Base-by-base conservation (phyloP, 441 rosid species). In the Aleurites moluccanus region DNA sequence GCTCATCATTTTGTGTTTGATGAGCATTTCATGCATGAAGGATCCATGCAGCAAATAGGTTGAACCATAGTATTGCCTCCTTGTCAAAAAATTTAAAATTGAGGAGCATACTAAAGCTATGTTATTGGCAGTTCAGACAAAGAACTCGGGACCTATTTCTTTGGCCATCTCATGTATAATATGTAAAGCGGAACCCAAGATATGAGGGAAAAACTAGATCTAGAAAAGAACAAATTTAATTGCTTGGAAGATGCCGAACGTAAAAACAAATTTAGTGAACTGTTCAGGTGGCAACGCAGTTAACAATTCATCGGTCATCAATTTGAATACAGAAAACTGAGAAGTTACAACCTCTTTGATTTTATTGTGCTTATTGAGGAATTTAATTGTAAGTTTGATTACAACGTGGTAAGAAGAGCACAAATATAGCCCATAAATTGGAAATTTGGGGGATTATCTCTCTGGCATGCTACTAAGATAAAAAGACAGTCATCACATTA, bases 351-450 rank as follows among this genome's bases (percentile, higher is more conserved):
- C 61, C 30, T 56, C 61, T 56, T 18, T 10, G 30, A 21, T 64
- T 35, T 64, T 23, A 56, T 23, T 28, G 42, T 8, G 11, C 49
- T 30, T 27, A 10, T 20, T 10, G 2, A 68, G 72, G 44, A 68
- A 47, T 33, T 63, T 63, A 33, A 2, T 40, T 67, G 56, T 7
- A 49, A 67, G 40, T 53, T 35, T 33, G 28, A 53, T n/a, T n/a
- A n/a, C n/a, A 69, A 35, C 1, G 45, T 42, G 3, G 27, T 57
- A 28, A 20, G 40, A 71, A 53, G 18, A 16, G 44, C 23, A 71
- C n/a, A 35, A 56, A 35, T 69, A 59, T 40, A 57, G 63, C 50
- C 53, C 74, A 57, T 20, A 40, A 15, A 27, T 44, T 44, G 64
- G 35, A 15, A 67, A 67, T 14, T 25, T 25, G 23, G 14, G 53